A percentile compares a stretch with the other conserved stretches of the same genome.
Conservation (phyloP, 2,329 filamentous ascomycete genomes). For the Monilinia fructigena region DNA sequence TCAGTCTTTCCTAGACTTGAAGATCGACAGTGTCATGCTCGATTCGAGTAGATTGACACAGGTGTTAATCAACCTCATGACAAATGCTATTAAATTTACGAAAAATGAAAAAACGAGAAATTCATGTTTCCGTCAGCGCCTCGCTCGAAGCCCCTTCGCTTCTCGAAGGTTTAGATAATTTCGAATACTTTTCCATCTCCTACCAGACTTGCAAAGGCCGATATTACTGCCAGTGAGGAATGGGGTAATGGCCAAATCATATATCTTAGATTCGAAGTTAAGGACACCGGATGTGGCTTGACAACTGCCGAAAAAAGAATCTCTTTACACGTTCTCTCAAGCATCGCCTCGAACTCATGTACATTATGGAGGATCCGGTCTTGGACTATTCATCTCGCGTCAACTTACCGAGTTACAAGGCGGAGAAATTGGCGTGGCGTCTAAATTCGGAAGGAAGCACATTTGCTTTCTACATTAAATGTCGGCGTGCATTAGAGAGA, state of each 20-base stretch:
- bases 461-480: conserved; percentile 72
- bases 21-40: conserved; percentile 63
- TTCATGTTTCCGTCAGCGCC: conserved; percentile 44
- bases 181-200: conserved; percentile 30
- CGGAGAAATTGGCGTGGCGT: conserved; percentile 73
- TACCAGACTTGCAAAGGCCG: conserved; percentile 36
- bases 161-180: conserved; percentile 14
- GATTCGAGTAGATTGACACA: conserved; percentile 75
- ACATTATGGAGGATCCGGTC: conserved; percentile 74
- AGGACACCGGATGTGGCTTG: conserved; percentile 73
- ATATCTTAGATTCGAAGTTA: conserved; percentile 70
- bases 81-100: conserved; percentile 82
- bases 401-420: conserved; percentile 79
- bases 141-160: conserved; percentile 45
- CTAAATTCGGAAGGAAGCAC: conserved; percentile 66
- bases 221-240: conserved; percentile 34
- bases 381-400: conserved; percentile 76
- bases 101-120: conserved; percentile 57
- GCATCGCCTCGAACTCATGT: conserved; percentile 73
- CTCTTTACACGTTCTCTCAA: conserved; percentile 76
- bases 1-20: conserved; percentile 56
- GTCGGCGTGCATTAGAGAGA: conserved; percentile 37
- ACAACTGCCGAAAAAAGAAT: conserved; percentile 65
- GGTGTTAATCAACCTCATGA: conserved; percentile 76
- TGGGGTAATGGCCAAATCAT: conserved; percentile 48